These are phyloP conservation scores for Agaricus sinodeliciosus DNA, from an alignment of 768 basidiomycete genomes.

Conservation along the genomic window DNA sequence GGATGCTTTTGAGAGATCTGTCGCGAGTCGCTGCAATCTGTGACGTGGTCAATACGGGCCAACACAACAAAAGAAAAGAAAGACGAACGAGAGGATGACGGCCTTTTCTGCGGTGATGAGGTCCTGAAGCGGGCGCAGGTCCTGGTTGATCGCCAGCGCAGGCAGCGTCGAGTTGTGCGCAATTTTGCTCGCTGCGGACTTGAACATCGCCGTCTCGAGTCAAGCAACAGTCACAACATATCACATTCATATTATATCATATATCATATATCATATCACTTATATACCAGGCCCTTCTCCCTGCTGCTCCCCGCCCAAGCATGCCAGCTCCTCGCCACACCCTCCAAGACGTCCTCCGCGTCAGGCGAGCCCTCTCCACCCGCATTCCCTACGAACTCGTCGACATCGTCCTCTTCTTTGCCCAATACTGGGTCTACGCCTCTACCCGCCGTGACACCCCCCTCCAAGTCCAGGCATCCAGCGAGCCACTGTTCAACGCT, in stretches of 20 bases:
- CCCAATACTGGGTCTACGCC: slow-evolving; percentile 15
- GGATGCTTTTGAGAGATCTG: slow-evolving; percentile 60
- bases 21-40: slow-evolving; percentile 60
- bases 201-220: slow-evolving; percentile 50
- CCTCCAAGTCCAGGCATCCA: not conserved
- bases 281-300: not conserved
- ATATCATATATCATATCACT: too few species aligned
- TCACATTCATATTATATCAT: too few species aligned
- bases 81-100: slow-evolving; percentile 58
- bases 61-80: not conserved
- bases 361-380: slow-evolving; percentile 5
- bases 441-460: slow-evolving; percentile 5
- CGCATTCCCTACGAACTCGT: slow-evolving; percentile 14
- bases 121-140: slow-evolving; percentile 78
- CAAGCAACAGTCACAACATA: slow-evolving; percentile 1
- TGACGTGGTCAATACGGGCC: not conserved
- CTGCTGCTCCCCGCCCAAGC: not conserved
- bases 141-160: slow-evolving; percentile 61
- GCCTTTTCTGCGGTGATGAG: slow-evolving; percentile 86
- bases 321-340: too few species aligned
- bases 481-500: not conserved
- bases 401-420: slow-evolving; percentile 13
- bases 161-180: slow-evolving; percentile 87
- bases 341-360: slow-evolving; percentile 1
- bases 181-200: slow-evolving; percentile 69